Evolutionary conservation across 495 filamentous ascomycete species (phyloP), one percentile per base, ranked within the genome.

Genomic region (Lindgomyces ingoldianus): DNA sequence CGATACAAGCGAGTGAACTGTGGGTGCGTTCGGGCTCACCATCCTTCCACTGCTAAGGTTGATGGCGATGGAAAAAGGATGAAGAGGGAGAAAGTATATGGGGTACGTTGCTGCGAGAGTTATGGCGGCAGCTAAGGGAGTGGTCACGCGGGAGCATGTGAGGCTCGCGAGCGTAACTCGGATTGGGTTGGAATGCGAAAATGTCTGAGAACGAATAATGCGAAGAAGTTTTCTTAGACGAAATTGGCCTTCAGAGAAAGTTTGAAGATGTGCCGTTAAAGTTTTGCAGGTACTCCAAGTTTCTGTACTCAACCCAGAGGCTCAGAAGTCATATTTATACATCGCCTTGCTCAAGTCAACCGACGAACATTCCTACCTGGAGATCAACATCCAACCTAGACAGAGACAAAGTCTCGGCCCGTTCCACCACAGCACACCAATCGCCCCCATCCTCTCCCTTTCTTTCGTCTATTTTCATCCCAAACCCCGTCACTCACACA

Each of bases 21-120:
- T 58, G 1, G 65, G 65, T n/a, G 44, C 36, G 18, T 21, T 29
- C 2, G 29, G 27, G 16, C 53, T 36, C n/a, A 52, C 19, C 46
- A 33, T 58, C 45, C 59, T 21, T 25, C 59, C 10, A 3, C 25
- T 27, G 41, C 52, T 46, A 53, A 52, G 59, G 44, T 68, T 68
- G 52, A 68, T 68, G 27, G 65, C 65, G 46, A 68, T 44, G 27
- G 65, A 68, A 53, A 68, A 68, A 3, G 65, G 65, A 41, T 68
- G 65, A n/a, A 68, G 54, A 10, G 58, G 65, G 30, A 68, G 59
- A 36, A 68, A 68, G 52, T 68, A 68, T 41, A 68, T 68, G 42
- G 65, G 65, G 58, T 68, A 68, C 58, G 44, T 55, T 30, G 22
- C 63, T 41, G 54, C 65, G 65, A 47, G 51, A 50, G 65, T 33